These are phyloP conservation scores for Psidium friedrichsthalianum DNA, from an alignment of 345 rosid species.

Conservation along the genomic window DNA sequence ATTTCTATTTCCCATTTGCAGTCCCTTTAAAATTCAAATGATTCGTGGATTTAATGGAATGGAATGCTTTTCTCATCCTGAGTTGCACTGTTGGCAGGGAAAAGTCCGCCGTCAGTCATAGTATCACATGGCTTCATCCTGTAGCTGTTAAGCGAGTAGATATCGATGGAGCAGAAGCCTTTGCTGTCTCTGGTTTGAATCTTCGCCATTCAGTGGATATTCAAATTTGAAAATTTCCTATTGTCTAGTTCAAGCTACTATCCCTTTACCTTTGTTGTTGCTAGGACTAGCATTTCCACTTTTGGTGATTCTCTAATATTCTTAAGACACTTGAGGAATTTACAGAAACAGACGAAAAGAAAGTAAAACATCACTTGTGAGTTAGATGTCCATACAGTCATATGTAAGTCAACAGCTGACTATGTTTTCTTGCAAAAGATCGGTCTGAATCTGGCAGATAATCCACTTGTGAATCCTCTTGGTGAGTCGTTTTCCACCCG, in stretches of 20 bases:
- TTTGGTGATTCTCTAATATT: background rate
- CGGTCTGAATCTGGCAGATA: background rate
- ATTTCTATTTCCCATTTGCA: background rate
- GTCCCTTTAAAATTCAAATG: background rate
- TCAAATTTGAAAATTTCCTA: background rate
- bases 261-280: background rate
- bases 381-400: background rate
- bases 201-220: background rate
- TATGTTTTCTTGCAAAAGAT: background rate
- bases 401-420: background rate
- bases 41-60: background rate
- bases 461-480: background rate
- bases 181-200: constrained; percentile 56
- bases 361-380: background rate
- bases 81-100: constrained; percentile 30
- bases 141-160: constrained; percentile 41
- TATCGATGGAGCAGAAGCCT: constrained; percentile 70
- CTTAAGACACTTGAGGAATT: background rate
- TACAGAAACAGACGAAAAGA: background rate
- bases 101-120: constrained; percentile 75
- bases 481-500: background rate
- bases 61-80: background rate
- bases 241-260: background rate
- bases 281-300: background rate
- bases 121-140: constrained; percentile 74